phyloP scores from a whole-genome alignment of 2,329 filamentous ascomycete species.

The Diaporthe longicolla region DNA sequence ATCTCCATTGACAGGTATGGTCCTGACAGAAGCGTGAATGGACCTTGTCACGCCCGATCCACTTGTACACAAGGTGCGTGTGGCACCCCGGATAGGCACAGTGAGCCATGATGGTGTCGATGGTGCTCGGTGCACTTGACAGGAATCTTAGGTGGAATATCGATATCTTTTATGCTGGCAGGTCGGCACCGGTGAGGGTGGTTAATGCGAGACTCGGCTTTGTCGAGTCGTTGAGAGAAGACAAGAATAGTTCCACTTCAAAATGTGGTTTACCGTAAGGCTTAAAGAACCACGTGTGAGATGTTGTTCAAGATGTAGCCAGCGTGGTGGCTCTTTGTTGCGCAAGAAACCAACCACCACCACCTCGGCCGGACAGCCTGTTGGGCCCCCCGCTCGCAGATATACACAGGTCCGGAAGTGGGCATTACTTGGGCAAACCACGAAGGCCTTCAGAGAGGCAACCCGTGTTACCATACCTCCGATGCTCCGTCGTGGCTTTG shows the following conservation, averaged over 20 bases:
- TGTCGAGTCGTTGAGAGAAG: no score
- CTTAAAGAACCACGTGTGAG: background rate
- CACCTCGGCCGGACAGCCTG: background rate
- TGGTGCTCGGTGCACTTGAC: no score
- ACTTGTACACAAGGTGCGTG: background rate
- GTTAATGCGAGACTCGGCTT: background rate
- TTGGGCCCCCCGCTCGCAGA: background rate
- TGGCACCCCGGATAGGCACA: background rate
- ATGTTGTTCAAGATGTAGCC: background rate
- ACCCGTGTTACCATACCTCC: background rate
- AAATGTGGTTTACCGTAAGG: background rate
- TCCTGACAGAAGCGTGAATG: background rate
- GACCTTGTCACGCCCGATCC: background rate
- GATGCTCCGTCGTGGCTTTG: slow-evolving; percentile 4
- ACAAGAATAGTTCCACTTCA: background rate
- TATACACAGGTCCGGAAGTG: background rate
- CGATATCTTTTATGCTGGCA: background rate
- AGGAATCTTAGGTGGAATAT: background rate
- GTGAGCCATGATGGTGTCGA: background rate
- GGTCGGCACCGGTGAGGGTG: background rate
- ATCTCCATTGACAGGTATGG: background rate
- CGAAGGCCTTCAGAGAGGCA: no score
- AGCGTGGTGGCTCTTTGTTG: background rate
- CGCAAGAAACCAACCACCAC: background rate
- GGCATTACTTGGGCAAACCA: background rate